A percentile compares a stretch with the other conserved stretches of the same genome.
These are phyloP conservation scores for Colletotrichum liriopes DNA, from an alignment of 2,329 filamentous ascomycete species.

Conservation along the genomic window DNA sequence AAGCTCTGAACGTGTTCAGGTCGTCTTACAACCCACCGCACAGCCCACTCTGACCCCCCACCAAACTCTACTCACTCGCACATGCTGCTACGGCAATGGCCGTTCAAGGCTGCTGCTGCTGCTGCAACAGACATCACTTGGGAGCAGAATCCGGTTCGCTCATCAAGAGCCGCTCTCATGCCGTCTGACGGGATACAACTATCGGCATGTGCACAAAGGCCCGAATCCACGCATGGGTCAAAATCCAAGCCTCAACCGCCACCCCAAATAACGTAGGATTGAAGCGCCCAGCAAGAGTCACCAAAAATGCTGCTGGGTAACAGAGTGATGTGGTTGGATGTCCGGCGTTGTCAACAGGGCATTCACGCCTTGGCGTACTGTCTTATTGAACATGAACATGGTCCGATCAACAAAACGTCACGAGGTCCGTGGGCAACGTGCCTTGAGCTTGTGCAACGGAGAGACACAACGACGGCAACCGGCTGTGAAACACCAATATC, in stretches of 20 bases:
- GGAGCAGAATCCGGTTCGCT: not conserved
- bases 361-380: not conserved
- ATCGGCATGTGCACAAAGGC: constrained; percentile 6
- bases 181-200: not conserved
- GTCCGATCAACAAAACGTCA: constrained; percentile 26
- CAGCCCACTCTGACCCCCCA: constrained; percentile 4
- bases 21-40: not conserved
- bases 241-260: not conserved
- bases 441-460: not conserved
- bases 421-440: constrained; percentile 4
- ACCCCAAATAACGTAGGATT: not conserved
- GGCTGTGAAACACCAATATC: constrained; percentile 19
- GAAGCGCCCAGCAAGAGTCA: not conserved
- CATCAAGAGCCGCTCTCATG: not conserved
- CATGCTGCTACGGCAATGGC: not conserved
- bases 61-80: constrained; percentile 8
- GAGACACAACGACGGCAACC: not conserved
- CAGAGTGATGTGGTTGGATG: not conserved
- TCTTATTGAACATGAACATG: constrained; percentile 6
- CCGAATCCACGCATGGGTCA: constrained; percentile 4
- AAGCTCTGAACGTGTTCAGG: not conserved
- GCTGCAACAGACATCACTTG: constrained; percentile 5
- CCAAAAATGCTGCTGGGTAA: not conserved
- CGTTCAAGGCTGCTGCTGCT: not conserved
- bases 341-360: not conserved